phyloP scores from a whole-genome alignment of 2,329 filamentous ascomycete genomes.

The Stenocarpella maydis region DNA sequence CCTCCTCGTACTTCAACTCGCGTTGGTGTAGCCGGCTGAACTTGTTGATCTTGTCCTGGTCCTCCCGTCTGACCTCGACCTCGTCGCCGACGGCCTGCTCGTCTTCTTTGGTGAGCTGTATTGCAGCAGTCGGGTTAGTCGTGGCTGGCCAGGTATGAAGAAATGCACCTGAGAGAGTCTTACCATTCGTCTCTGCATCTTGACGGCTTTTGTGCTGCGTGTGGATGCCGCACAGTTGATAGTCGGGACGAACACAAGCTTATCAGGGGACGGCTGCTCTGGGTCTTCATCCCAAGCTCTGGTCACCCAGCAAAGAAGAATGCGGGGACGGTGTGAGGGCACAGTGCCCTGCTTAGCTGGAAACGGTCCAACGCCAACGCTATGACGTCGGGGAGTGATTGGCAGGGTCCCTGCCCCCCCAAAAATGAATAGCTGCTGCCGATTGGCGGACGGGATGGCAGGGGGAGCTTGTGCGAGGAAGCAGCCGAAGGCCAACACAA shows the following conservation, averaged over 20 bases:
- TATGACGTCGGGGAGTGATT: conserved; percentile 29
- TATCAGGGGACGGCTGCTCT: neutral
- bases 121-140: conserved; percentile 33
- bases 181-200: conserved; percentile 69
- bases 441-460: conserved; percentile 18
- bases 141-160: rapidly evolving
- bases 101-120: conserved; percentile 90
- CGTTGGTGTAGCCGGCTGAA: conserved; percentile 95
- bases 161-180: conserved; percentile 36
- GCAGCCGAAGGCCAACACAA: conserved; percentile 27
- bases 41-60: conserved; percentile 98
- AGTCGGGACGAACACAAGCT: neutral
- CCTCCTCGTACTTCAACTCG: conserved; percentile 79
- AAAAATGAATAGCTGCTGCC: conserved; percentile 16
- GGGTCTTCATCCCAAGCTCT: conserved; percentile 3
- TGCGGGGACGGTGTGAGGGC: conserved; percentile 33
- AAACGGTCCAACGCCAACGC: neutral
- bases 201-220: conserved; percentile 21
- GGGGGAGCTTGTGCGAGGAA: neutral
- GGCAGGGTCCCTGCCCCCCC: conserved; percentile 7
- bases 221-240: neutral
- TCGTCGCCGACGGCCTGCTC: conserved; percentile 83
- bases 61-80: conserved; percentile 91
- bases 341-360: neutral
- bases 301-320: too few relatives aligned